Conservation (phyloP, 306 rosid species). For the Acacia acuminata region DNA sequence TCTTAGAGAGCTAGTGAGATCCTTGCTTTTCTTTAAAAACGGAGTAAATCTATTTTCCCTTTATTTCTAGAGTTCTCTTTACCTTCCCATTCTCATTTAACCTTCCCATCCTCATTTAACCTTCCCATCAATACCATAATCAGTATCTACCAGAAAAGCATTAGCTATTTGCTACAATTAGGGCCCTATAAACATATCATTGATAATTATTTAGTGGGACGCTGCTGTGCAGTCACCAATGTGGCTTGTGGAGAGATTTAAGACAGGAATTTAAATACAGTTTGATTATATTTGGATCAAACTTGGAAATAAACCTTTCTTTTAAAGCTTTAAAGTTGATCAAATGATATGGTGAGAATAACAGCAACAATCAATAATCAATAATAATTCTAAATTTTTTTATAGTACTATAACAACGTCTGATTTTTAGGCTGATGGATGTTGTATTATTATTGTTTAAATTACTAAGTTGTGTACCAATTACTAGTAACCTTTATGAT, state of each 20-base stretch:
- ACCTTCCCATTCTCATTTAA: too few relatives aligned
- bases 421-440: conserved; percentile 1
- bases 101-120: too few relatives aligned
- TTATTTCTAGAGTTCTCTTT: too few relatives aligned
- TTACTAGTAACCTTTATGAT: background rate
- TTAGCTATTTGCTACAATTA: background rate
- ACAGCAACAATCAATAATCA: background rate
- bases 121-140: too few relatives aligned
- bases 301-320: conserved; percentile 1
- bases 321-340: conserved; percentile 8
- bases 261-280: background rate
- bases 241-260: background rate
- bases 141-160: background rate
- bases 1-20: too few relatives aligned
- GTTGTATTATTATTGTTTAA: background rate
- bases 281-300: conserved; percentile 6
- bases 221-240: background rate
- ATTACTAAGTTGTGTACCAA: background rate
- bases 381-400: background rate
- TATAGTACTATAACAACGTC: background rate
- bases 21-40: too few relatives aligned
- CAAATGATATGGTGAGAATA: background rate
- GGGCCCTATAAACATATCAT: background rate
- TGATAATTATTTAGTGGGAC: background rate
- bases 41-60: too few relatives aligned